Conservation (phyloP, 139 green algal genomes). For the Ostreobium quekettii region DNA sequence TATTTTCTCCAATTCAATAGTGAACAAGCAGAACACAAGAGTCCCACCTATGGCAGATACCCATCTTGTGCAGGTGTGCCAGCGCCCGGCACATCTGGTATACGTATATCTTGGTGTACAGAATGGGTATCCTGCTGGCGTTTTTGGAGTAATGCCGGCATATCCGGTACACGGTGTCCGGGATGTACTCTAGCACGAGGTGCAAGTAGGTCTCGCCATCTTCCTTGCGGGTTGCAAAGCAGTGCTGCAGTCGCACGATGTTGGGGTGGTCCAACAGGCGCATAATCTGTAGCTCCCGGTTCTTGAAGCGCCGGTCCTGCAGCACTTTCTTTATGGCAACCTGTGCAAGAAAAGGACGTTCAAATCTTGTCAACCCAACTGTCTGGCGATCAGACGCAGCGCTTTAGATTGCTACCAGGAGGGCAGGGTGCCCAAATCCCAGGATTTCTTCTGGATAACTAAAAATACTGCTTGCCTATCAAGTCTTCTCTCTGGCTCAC, state of each 20-base stretch:
- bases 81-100: constrained; percentile 90
- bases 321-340: constrained; percentile 99
- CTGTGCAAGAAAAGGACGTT: constrained; percentile 36
- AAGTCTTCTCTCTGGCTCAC: too few relatives aligned
- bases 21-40: too few relatives aligned
- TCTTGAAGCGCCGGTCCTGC: constrained; percentile 99
- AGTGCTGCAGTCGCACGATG: constrained; percentile 94
- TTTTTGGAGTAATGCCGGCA: constrained; percentile 93
- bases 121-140: constrained; percentile 83
- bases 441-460: too few relatives aligned
- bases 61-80: constrained; percentile 73
- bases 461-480: too few relatives aligned
- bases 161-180: constrained; percentile 94
- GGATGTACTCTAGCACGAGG: constrained; percentile 97
- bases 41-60: too few relatives aligned
- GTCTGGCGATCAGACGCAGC: too few relatives aligned
- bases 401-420: too few relatives aligned
- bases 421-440: too few relatives aligned
- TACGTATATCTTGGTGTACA: constrained; percentile 92
- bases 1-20: too few relatives aligned
- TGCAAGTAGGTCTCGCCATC: constrained; percentile 91
- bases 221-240: constrained; percentile 56
- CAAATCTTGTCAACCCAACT: too few relatives aligned
- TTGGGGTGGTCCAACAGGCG: constrained; percentile 92
- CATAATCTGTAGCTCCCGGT: constrained; percentile 99